phyloP scores from a whole-genome alignment of 2,329 filamentous ascomycete genomes.

The Sphaerulina vaccinii region DNA sequence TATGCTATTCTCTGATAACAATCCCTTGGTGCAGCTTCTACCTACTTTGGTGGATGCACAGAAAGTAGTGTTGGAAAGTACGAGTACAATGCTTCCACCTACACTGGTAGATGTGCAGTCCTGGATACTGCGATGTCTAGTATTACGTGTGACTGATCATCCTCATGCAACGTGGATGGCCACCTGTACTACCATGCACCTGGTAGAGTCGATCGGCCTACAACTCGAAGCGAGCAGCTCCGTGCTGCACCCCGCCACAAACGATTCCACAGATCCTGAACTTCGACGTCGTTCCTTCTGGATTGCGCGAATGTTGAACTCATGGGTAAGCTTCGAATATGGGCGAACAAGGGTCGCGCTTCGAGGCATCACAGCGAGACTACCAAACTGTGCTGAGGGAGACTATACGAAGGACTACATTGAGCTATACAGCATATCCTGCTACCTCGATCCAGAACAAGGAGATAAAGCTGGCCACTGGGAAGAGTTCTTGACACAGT shows the following conservation, averaged over 20 bases:
- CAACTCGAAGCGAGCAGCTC: constrained; percentile 42
- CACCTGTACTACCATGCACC: constrained; percentile 58
- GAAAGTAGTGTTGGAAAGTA: constrained; percentile 46
- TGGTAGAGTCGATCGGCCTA: constrained; percentile 55
- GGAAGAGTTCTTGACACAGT: constrained; percentile 36
- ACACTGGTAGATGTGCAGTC: constrained; percentile 46
- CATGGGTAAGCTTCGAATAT: constrained; percentile 60
- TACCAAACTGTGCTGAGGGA: constrained; percentile 41
- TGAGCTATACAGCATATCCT: constrained; percentile 54
- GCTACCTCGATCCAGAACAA: constrained; percentile 53
- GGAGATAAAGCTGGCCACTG: constrained; percentile 33
- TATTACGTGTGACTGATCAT: constrained; percentile 54
- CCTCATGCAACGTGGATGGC: constrained; percentile 59
- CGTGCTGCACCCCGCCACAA: constrained; percentile 29
- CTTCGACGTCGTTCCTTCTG: constrained; percentile 41
- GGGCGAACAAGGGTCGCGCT: constrained; percentile 54
- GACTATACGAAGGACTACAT: constrained; percentile 52
- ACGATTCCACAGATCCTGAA: constrained; percentile 28
- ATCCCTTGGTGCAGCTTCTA: constrained; percentile 15
- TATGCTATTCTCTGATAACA: constrained; percentile 45
- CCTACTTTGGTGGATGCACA: constrained; percentile 40
- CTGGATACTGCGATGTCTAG: constrained; percentile 56
- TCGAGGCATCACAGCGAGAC: constrained; percentile 46
- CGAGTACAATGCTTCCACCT: constrained; percentile 39
- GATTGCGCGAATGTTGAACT: constrained; percentile 58